These are phyloP conservation scores for Fistulinella staudtii DNA, from an alignment of 1,284 basidiomycete species.

Conservation along the genomic window DNA sequence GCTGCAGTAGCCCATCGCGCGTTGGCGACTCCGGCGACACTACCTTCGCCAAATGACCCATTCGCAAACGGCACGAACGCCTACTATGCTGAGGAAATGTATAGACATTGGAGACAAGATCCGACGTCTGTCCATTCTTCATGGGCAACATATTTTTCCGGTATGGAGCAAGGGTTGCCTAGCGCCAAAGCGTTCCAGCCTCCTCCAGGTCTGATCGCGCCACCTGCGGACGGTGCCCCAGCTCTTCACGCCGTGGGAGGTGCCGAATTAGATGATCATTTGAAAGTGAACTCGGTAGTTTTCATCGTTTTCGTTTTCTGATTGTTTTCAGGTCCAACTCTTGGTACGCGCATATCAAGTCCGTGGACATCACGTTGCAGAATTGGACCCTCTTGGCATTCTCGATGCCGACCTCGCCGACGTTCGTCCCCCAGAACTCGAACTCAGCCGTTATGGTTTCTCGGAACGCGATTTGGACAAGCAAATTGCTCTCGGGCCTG, in stretches of 20 bases:
- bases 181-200: constrained; percentile 84
- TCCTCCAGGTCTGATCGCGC: constrained; percentile 69
- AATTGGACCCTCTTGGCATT: constrained; percentile 94
- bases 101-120: constrained; percentile 87
- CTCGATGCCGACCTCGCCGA: constrained; percentile 82
- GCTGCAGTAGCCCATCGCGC: constrained; percentile 16
- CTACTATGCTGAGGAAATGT: constrained; percentile 97
- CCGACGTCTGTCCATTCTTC: constrained; percentile 90
- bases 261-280: constrained; percentile 85
- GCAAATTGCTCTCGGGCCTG: constrained; percentile 91
- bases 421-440: constrained; percentile 80
- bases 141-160: constrained; percentile 95
- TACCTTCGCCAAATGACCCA: constrained; percentile 68
- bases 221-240: constrained; percentile 79
- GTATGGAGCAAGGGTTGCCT: constrained; percentile 85
- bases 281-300: constrained; percentile 66
- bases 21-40: constrained; percentile 48
- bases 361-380: constrained; percentile 93
- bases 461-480: constrained; percentile 91
- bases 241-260: constrained; percentile 70
- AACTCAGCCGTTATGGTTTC: constrained; percentile 92
- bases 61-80: constrained; percentile 92
- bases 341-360: constrained; percentile 99
- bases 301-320: constrained; percentile 2
- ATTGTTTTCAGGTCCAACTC: constrained; percentile 74